Percentiles rank a stretch among this genome's conserved stretches.
Evolutionary conservation across 306 rosid species (phyloP).

Genomic region (Medicago arabica): DNA sequence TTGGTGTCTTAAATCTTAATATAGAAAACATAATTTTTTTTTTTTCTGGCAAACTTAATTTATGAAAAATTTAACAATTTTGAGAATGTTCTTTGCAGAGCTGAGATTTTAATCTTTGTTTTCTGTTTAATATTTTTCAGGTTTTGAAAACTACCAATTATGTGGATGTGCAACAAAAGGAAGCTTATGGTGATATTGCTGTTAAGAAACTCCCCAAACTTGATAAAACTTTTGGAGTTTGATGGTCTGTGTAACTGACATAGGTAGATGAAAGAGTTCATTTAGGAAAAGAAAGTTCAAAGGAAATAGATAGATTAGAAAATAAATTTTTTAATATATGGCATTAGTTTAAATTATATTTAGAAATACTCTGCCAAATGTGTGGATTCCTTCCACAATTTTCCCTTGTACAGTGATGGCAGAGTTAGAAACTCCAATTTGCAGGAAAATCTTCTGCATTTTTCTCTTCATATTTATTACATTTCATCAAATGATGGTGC

Average conservation of each 20-base stretch:
- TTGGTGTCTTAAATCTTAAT: constrained; percentile 1
- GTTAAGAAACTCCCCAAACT: constrained; percentile 54
- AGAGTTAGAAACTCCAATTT: constrained; percentile 16
- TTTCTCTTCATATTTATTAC: neutral
- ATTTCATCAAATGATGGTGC: neutral
- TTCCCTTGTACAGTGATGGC: constrained; percentile 39
- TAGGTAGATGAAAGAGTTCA: neutral
- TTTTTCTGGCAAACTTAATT: no score
- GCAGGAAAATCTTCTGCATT: neutral
- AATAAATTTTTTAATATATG: constrained; percentile 14
- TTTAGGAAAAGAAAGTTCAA: constrained; percentile 30
- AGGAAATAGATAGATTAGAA: neutral
- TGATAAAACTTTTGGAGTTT: constrained; percentile 53
- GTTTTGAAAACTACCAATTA: constrained; percentile 67
- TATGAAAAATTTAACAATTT: no score
- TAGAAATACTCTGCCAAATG: constrained; percentile 10
- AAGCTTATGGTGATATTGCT: constrained; percentile 64
- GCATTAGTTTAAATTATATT: constrained; percentile 5
- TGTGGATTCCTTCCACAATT: constrained; percentile 35
- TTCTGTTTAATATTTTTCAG: constrained; percentile 52
- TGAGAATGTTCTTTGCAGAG: neutral
- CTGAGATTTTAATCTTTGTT: neutral
- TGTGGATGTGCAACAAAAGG: constrained; percentile 70
- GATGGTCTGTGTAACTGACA: neutral
- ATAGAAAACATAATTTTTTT: no score